phyloP scores from a whole-genome alignment of 2,329 filamentous ascomycete genomes.

The Colletotrichum destructivum region DNA sequence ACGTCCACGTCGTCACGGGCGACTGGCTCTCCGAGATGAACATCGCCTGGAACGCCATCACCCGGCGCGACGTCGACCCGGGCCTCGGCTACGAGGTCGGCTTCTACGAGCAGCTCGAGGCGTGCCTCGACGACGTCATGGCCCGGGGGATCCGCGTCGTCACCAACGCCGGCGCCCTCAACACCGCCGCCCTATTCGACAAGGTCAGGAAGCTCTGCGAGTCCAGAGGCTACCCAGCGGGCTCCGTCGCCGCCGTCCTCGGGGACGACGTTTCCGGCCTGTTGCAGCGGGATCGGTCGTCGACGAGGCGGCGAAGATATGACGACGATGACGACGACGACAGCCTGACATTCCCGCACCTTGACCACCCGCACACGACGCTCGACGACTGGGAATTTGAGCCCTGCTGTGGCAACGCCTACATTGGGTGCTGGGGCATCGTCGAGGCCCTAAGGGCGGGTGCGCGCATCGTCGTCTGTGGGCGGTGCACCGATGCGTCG shows the following conservation, averaged over 20 bases:
- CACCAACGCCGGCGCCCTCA: slow-evolving; percentile 58
- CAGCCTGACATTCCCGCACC: slow-evolving; percentile 44
- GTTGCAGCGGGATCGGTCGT: background rate
- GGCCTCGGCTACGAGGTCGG: slow-evolving; percentile 38
- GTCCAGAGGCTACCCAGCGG: slow-evolving; percentile 26
- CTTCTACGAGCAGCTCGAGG: slow-evolving; percentile 50
- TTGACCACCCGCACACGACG: slow-evolving; percentile 50
- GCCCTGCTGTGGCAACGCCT: slow-evolving; percentile 58
- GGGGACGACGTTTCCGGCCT: slow-evolving; percentile 33
- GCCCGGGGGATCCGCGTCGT: slow-evolving; percentile 53
- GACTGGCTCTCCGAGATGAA: slow-evolving; percentile 64
- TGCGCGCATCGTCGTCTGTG: slow-evolving; percentile 60
- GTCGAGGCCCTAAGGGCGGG: slow-evolving; percentile 54
- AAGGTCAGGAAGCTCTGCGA: slow-evolving; percentile 51
- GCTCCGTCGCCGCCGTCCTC: slow-evolving; percentile 26
- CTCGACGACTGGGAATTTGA: slow-evolving; percentile 48
- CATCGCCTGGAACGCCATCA: slow-evolving; percentile 61
- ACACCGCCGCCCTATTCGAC: slow-evolving; percentile 52
- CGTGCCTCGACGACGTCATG: slow-evolving; percentile 55
- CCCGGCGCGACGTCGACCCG: slow-evolving; percentile 45
- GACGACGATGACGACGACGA: background rate
- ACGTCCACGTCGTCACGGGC: slow-evolving; percentile 55
- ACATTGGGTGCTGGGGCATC: slow-evolving; percentile 65
- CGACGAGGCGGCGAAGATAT: background rate
- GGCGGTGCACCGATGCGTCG: slow-evolving; percentile 60